phyloP scores from a whole-genome alignment of 768 basidiomycete species.

The Xanthoconium purpureum region DNA sequence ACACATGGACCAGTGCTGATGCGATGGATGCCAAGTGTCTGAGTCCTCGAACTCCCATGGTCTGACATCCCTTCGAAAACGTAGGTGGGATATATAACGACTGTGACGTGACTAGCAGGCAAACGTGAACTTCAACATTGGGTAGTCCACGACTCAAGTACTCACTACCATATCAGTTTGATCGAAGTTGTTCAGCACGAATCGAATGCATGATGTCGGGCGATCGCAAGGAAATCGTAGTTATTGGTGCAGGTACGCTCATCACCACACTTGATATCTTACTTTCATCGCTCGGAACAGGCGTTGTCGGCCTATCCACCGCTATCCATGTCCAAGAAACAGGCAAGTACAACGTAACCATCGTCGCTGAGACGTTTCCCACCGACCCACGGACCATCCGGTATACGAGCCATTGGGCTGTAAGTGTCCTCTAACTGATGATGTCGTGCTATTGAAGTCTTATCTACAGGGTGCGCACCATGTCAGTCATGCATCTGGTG shows the following conservation, averaged over 20 bases:
- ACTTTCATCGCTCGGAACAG: slow-evolving; percentile 33
- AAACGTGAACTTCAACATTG: no score
- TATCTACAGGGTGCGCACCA: slow-evolving; percentile 73
- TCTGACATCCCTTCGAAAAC: no score
- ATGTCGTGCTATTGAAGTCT: neutral
- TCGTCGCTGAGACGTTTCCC: slow-evolving; percentile 71
- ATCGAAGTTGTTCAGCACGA: no score
- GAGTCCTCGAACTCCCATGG: no score
- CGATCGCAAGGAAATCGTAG: slow-evolving; percentile 30
- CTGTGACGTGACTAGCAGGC: no score
- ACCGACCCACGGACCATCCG: slow-evolving; percentile 69
- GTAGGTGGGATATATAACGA: no score
- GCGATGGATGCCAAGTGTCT: no score
- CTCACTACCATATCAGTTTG: no score
- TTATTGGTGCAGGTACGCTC: slow-evolving; percentile 40
- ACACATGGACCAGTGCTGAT: no score
- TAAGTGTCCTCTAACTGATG: slow-evolving; percentile 33
- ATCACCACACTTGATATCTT: neutral
- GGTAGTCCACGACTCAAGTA: no score
- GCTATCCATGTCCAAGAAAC: slow-evolving; percentile 67
- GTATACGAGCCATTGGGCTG: slow-evolving; percentile 84
- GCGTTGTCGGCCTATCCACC: slow-evolving; percentile 76
- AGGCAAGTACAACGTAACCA: slow-evolving; percentile 58
- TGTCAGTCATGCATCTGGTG: slow-evolving; percentile 54
- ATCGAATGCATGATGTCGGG: slow-evolving; percentile 7